A percentile compares a stretch with the other conserved stretches of the same genome.
These are phyloP conservation scores for Camptophora hylomeconis DNA, from an alignment of 2,329 filamentous ascomycete species.

Conservation along the genomic window DNA sequence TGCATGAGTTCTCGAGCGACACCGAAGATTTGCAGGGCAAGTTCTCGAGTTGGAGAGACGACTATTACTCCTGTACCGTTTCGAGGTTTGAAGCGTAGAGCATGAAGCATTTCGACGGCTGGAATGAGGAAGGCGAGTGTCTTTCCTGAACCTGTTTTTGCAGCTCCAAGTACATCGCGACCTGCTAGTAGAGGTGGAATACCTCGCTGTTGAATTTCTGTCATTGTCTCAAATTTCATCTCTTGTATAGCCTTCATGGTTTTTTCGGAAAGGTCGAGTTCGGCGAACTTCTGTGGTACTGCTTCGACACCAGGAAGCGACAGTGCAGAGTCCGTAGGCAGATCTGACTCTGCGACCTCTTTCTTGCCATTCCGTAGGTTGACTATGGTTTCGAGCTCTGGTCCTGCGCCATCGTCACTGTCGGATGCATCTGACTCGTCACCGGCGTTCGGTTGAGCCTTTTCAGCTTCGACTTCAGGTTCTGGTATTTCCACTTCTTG, in stretches of 20 bases:
- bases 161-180: constrained; percentile 83
- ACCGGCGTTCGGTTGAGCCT: constrained; percentile 21
- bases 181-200: constrained; percentile 84
- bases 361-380: constrained; percentile 13
- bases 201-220: constrained; percentile 76
- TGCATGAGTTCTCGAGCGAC: constrained; percentile 88
- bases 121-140: constrained; percentile 90
- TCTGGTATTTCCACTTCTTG: no score
- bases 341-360: constrained; percentile 26
- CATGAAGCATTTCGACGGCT: constrained; percentile 81
- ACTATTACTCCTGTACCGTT: constrained; percentile 89
- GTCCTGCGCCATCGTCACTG: constrained; percentile 16
- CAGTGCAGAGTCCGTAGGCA: constrained; percentile 40
- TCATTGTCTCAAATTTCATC: constrained; percentile 94
- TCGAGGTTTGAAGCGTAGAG: constrained; percentile 83
- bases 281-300: constrained; percentile 58
- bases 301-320: constrained; percentile 45
- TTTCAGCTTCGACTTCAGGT: constrained; percentile 9
- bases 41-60: constrained; percentile 82
- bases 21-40: constrained; percentile 91
- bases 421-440: constrained; percentile 21
- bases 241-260: constrained; percentile 77
- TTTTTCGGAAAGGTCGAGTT: constrained; percentile 75
- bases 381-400: constrained; percentile 22
- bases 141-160: constrained; percentile 93